phyloP scores from a whole-genome alignment of 2,329 filamentous ascomycete genomes.

The Apiospora hydei region DNA sequence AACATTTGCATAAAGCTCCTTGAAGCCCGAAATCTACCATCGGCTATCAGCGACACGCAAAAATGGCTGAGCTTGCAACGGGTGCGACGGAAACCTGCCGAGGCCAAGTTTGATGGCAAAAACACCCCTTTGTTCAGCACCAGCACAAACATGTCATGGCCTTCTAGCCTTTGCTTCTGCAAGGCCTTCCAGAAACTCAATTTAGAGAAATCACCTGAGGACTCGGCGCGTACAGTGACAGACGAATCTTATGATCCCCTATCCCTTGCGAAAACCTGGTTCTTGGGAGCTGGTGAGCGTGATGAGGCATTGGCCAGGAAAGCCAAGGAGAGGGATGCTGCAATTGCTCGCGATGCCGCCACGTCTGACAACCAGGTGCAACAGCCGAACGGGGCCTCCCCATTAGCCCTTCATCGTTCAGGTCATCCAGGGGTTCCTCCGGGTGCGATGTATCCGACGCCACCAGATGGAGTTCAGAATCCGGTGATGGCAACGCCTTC shows the following conservation, averaged over 20 bases:
- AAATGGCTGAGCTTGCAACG: conserved; percentile 61
- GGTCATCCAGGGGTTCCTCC: conserved; percentile 51
- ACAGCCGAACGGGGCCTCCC: conserved; percentile 58
- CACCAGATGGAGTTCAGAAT: conserved; percentile 69
- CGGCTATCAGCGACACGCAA: conserved; percentile 48
- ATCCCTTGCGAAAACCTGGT: conserved; percentile 57
- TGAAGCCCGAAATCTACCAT: conserved; percentile 57
- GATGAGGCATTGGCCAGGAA: conserved; percentile 57
- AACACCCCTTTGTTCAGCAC: conserved; percentile 45
- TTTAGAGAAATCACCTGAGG: conserved; percentile 49
- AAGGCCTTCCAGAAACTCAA: conserved; percentile 52
- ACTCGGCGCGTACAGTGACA: conserved; percentile 46
- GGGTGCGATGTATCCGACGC: conserved; percentile 74
- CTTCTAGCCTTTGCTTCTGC: conserved; percentile 60
- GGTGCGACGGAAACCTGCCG: conserved; percentile 51
- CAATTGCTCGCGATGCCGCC: conserved; percentile 50
- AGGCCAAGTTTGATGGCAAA: conserved; percentile 52
- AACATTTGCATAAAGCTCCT: conserved; percentile 58
- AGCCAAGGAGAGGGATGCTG: conserved; percentile 57
- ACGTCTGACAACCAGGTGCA: conserved; percentile 51
- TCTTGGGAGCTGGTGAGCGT: conserved; percentile 50
- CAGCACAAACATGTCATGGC: conserved; percentile 59
- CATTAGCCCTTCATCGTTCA: conserved; percentile 57
- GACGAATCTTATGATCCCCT: conserved; percentile 58
- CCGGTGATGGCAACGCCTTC: conserved; percentile 61